These are phyloP conservation scores for Aspergillus sergii DNA, from an alignment of 2,329 filamentous ascomycete genomes.

Conservation along the genomic window DNA sequence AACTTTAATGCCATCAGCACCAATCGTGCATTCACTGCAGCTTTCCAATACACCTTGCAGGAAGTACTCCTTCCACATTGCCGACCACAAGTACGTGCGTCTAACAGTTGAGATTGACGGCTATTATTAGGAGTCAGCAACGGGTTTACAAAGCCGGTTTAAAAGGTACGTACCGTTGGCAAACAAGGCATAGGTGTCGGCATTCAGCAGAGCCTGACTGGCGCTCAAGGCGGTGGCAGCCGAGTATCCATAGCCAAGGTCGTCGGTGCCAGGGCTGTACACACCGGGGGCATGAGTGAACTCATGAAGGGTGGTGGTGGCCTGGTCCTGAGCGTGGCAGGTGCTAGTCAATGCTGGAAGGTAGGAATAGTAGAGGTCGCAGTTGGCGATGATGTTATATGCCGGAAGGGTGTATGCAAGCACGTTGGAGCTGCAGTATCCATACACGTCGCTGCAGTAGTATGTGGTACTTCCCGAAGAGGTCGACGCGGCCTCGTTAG, in stretches of 20 bases:
- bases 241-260: constrained; percentile 62
- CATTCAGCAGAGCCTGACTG: constrained; percentile 60
- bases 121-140: constrained; percentile 4
- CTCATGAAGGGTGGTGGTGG: constrained; percentile 67
- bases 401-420: constrained; percentile 65
- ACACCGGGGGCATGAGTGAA: constrained; percentile 62
- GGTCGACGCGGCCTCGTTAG: constrained; percentile 57
- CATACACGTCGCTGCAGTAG: constrained; percentile 62
- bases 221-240: constrained; percentile 50
- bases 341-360: constrained; percentile 52
- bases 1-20: background rate
- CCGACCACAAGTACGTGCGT: background rate
- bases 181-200: constrained; percentile 63
- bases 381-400: constrained; percentile 62
- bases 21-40: background rate
- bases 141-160: background rate
- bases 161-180: constrained; percentile 46
- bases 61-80: background rate
- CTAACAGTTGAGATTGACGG: constrained; percentile 17
- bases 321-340: constrained; percentile 68
- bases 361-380: constrained; percentile 57
- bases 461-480: constrained; percentile 53
- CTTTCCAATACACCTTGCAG: background rate
- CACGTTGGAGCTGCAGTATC: constrained; percentile 54
- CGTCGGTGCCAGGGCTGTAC: constrained; percentile 58